Evolutionary conservation across 2,329 filamentous ascomycete species (phyloP).

Genomic region (Ascochyta viciae-villosae): DNA sequence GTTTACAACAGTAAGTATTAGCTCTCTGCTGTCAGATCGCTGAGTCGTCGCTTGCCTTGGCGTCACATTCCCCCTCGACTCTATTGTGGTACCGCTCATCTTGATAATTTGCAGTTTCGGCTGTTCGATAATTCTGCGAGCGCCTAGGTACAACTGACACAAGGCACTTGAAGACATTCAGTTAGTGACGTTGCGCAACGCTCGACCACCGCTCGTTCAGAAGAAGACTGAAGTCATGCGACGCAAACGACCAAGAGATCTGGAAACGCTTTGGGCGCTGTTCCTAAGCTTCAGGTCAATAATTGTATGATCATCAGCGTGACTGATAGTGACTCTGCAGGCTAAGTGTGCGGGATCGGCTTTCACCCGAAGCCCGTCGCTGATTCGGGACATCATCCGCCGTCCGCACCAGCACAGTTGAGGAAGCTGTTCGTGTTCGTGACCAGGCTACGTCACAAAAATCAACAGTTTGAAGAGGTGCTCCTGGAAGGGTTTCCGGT

Average conservation of each 20-base stretch:
- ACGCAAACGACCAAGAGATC: neutral
- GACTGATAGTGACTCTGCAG: conserved; percentile 18
- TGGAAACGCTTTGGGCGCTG: neutral
- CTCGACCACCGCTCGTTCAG: neutral
- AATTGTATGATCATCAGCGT: conserved; percentile 27
- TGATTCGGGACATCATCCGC: conserved; percentile 15
- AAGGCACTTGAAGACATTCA: neutral
- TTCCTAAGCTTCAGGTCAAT: conserved; percentile 11
- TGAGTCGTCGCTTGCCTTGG: conserved; percentile 11
- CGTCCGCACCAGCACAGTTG: neutral
- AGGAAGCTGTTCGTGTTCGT: neutral
- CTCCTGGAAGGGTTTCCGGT: conserved; percentile 3
- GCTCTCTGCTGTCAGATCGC: neutral
- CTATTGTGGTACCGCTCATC: conserved; percentile 13
- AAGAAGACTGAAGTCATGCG: neutral
- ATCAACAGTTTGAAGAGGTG: too few relatives aligned
- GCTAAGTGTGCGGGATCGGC: conserved; percentile 31
- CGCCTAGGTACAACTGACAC: neutral
- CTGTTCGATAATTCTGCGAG: neutral
- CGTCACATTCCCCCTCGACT: neutral
- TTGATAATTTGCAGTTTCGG: neutral
- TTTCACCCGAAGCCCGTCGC: conserved; percentile 37
- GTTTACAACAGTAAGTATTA: neutral
- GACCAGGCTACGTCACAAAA: neutral
- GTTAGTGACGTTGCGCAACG: neutral